Evolutionary conservation across 768 basidiomycete genomes (phyloP).

Genomic region (Leccinum ochraceum): DNA sequence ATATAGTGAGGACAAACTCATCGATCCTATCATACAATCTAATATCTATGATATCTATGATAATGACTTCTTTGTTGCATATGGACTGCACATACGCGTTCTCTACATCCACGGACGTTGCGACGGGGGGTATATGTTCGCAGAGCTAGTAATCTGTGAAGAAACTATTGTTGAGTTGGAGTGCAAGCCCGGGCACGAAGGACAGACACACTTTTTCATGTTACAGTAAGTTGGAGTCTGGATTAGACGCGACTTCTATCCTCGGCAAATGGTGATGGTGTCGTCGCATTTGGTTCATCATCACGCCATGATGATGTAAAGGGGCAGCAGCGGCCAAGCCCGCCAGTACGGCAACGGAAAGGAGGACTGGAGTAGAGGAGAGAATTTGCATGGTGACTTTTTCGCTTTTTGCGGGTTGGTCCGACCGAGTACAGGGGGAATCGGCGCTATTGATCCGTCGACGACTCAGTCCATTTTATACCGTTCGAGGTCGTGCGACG

Average conservation of each 20-base stretch:
- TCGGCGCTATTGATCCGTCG: too few species aligned
- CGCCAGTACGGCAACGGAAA: conserved; percentile 6
- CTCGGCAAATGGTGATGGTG: neutral
- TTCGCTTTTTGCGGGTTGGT: neutral
- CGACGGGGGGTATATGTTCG: neutral
- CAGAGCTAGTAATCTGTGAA: neutral
- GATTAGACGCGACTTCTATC: neutral
- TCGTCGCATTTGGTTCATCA: conserved; percentile 8
- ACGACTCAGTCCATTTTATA: conserved; percentile 7
- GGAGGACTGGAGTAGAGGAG: neutral
- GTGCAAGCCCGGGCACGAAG: too few species aligned
- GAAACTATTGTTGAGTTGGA: neutral
- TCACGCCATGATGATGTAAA: neutral
- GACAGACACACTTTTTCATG: neutral
- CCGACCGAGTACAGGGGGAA: neutral
- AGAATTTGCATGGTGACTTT: conserved; percentile 6
- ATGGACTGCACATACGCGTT: too few species aligned
- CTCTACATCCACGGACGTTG: neutral
- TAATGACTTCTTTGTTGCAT: neutral
- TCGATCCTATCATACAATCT: neutral
- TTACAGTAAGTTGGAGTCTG: neutral
- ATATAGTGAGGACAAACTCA: neutral
- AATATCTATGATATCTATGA: neutral
- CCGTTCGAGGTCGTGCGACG: neutral
- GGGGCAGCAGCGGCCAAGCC: conserved; percentile 4